Evolutionary conservation across 192 early-diverging fungal species (phyloP), one percentile per base, ranked within the genome.

Genomic region (Umbelopsis sp.): DNA sequence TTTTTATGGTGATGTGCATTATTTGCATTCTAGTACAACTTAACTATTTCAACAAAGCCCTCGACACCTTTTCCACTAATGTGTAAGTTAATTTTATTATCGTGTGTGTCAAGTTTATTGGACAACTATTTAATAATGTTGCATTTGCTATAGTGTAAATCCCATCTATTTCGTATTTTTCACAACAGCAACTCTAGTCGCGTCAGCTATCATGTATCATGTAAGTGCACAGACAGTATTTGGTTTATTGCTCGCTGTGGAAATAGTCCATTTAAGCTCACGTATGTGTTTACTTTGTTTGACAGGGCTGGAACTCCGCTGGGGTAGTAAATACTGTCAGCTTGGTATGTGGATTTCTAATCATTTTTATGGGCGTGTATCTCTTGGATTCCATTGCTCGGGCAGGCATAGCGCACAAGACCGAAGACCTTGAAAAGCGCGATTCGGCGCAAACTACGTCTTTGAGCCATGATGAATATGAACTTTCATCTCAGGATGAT

Each of bases 41-140:
- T 85, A 97, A 97, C 80, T 97, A 96, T 79, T 95, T 97, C 70
- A 97, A 97, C 87, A 97, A 97, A 81, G 94, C 96, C 30, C 82
- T 97, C 22, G 93, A 94, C 74, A 79, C 90, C 68, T 97, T 96
- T 76, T 91, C 91, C 16, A 96, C 96, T 50, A 95, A 95, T 78
- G 73, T 92, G 86, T 86, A 83, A 79, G 84, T 76, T 41, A 10
- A 1, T 41, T 41, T 41, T 41, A 9, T 0, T 16, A 23, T 12
- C 16, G 13, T 41, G 37, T 6, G 10, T 41, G 7, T 37, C 37
- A 41, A 6, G 10, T 10, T 9, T 1, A 1, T 9, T 41, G 37
- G 37, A 6, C 51, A 20, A 4, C 1, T 16, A 53, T 53, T 21
- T 51, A 23, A 7, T 61, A n/a, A 49, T 16, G 9, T 21, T 66